Evolutionary conservation across 805 yeast species (phyloP).

Genomic region (Diddensiella transvaalensis): DNA sequence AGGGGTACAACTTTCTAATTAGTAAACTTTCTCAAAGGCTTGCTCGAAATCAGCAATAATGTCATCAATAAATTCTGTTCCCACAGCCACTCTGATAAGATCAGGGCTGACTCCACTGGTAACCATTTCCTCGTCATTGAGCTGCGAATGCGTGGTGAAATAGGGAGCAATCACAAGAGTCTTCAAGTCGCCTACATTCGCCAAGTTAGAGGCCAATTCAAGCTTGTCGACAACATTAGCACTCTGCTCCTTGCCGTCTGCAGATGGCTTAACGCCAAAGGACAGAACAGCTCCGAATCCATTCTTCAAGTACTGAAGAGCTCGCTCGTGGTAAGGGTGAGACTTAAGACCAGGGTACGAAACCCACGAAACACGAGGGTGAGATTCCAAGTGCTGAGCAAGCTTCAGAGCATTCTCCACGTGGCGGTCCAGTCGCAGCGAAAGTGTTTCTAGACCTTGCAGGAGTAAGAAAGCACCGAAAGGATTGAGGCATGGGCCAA

Average conservation of each 20-base stretch:
- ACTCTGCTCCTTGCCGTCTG: slow-evolving; percentile 62
- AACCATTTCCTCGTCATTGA: slow-evolving; percentile 71
- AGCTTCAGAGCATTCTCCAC: slow-evolving; percentile 74
- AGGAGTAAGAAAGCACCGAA: slow-evolving; percentile 80
- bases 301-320: slow-evolving; percentile 74
- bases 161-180: slow-evolving; percentile 94
- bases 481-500: slow-evolving; percentile 87
- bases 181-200: slow-evolving; percentile 96
- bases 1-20: no score
- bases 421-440: slow-evolving; percentile 92
- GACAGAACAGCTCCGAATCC: slow-evolving; percentile 89
- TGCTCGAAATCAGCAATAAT: slow-evolving; percentile 85
- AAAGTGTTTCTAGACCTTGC: slow-evolving; percentile 92
- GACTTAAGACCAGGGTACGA: slow-evolving; percentile 86
- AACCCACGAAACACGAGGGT: slow-evolving; percentile 78
- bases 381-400: slow-evolving; percentile 68
- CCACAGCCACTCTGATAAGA: slow-evolving; percentile 82
- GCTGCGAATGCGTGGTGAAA: slow-evolving; percentile 93
- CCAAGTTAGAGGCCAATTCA: slow-evolving; percentile 85
- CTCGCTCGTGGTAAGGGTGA: slow-evolving; percentile 72
- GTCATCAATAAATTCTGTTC: slow-evolving; percentile 89
- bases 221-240: slow-evolving; percentile 80
- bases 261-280: slow-evolving; percentile 78
- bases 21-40: slow-evolving; percentile 66
- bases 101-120: slow-evolving; percentile 88